A percentile compares a stretch with the other conserved stretches of the same genome.
These are phyloP conservation scores for Hypericum perforatum DNA, from an alignment of 345 rosid genomes.

Conservation along the genomic window DNA sequence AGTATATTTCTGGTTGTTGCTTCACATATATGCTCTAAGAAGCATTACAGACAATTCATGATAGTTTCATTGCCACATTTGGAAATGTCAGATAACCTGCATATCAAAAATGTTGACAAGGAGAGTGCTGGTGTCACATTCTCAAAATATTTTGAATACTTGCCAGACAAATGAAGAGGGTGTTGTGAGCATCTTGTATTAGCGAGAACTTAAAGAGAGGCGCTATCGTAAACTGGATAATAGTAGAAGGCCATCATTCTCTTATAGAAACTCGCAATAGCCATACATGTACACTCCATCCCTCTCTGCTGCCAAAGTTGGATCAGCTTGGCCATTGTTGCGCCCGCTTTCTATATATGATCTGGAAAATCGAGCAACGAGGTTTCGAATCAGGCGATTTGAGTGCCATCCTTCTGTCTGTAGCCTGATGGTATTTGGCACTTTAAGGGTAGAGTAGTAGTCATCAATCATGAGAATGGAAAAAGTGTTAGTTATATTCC, in stretches of 20 bases:
- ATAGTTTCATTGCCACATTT: constrained; percentile 37
- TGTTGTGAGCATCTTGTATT: constrained; percentile 26
- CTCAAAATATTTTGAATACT: constrained; percentile 31
- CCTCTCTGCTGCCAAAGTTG: constrained; percentile 41
- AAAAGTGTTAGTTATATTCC: constrained; percentile 29
- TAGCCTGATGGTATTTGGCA: constrained; percentile 47
- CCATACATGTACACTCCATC: constrained; percentile 31
- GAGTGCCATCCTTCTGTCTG: constrained; percentile 44
- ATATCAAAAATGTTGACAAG: constrained; percentile 25
- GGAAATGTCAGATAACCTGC: constrained; percentile 36
- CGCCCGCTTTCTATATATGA: constrained; percentile 25
- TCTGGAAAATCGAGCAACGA: constrained; percentile 22
- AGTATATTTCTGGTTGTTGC: constrained; percentile 35
- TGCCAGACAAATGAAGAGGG: constrained; percentile 38
- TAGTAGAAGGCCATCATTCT: constrained; percentile 20
- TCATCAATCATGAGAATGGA: constrained; percentile 44
- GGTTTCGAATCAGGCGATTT: constrained; percentile 46
- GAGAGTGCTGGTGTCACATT: constrained; percentile 27
- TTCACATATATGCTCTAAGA: constrained; percentile 45
- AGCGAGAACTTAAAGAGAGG: constrained; percentile 34
- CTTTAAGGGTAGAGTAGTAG: constrained; percentile 42
- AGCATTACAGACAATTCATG: constrained; percentile 40
- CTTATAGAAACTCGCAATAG: constrained; percentile 19
- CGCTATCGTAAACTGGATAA: constrained; percentile 18
- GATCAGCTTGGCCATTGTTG: constrained; percentile 39